Base-by-base conservation (phyloP, 192 early-diverging fungal genomes). In the Pilobolus umbonatus region DNA sequence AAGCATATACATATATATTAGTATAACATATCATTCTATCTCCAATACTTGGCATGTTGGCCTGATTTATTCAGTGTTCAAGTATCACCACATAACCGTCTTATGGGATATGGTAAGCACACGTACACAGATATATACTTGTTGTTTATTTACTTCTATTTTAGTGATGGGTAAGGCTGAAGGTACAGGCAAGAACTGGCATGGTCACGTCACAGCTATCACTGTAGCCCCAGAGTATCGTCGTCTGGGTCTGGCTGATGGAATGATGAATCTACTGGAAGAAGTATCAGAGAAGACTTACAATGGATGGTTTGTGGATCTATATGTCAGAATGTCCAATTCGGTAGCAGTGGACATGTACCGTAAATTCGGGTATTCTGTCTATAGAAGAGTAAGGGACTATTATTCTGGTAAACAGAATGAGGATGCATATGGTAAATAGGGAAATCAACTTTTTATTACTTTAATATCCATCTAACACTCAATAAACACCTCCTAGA, bases 141-240 rank as follows among this genome's bases (percentile, higher is more conserved):
- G n/a, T n/a, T n/a, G n/a, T 32, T 17, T 51, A 54, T 36, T 10
- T 19, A 28, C 32, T 36, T 14, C 15, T 14, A 34, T 17, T 46
- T 17, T 65, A 73, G 87, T 95, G 17, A 95, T 99, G 90, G 94
- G 94, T 30, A 99, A 99, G 64, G 91, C 92, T 11, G 96, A 99
- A 67, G 96, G 95, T 49, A 76, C 71, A 1, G 83, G 79, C 31
- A 84, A 86, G 55, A 80, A 89, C 26, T 97, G 95, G 95, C 96
- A 99, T 66, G 96, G 96, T 5, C 96, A 99, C 64, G 96, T 99
- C 28, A 96, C 96, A 2, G 96, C 96, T 8, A 80, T 99, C 31
- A 97, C 96, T 5, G 96, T 99, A 0, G 91, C 90, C 0, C 94
- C 96, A 15, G 94, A 96, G 65, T 97, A 88, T 65, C 87, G 96